Percentiles rank a stretch among this genome's conserved stretches.
Conservation (phyloP, 805 yeast species). For the Yamadazyma endophytica region DNA sequence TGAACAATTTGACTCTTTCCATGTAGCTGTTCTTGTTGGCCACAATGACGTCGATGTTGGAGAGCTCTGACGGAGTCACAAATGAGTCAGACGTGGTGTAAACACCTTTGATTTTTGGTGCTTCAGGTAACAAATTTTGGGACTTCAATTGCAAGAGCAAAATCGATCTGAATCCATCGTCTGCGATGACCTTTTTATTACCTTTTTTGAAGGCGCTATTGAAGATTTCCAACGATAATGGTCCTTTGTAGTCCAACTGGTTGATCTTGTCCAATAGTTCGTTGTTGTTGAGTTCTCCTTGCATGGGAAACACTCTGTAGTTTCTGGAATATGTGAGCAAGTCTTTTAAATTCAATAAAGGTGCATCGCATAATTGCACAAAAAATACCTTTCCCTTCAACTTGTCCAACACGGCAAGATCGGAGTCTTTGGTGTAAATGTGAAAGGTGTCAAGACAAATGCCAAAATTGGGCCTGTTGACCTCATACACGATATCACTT, state of each 20-base stretch:
- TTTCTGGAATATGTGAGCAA: conserved; percentile 9
- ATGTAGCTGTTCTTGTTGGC: not conserved
- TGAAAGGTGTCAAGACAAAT: conserved; percentile 23
- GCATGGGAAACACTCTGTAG: conserved; percentile 9
- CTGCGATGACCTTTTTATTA: conserved; percentile 6
- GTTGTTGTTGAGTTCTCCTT: conserved; percentile 9
- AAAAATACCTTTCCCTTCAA: conserved; percentile 15
- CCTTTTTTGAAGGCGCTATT: conserved; percentile 8
- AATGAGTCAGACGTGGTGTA: not conserved
- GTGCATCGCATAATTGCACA: conserved; percentile 20
- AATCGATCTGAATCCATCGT: conserved; percentile 11
- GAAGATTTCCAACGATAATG: conserved; percentile 12
- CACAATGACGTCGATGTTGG: not conserved
- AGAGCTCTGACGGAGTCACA: conserved; percentile 1
- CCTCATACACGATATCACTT: conserved; percentile 13
- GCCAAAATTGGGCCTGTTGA: conserved; percentile 19
- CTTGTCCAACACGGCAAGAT: conserved; percentile 2
- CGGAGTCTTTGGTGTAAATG: conserved; percentile 6
- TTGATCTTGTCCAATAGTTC: conserved; percentile 2
- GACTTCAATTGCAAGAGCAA: conserved; percentile 7
- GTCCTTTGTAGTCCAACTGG: conserved; percentile 8
- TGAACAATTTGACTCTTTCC: conserved; percentile 1
- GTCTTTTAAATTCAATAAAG: conserved; percentile 6
- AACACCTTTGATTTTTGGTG: conserved; percentile 1
- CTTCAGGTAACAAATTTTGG: not conserved